Percentiles rank a stretch among this genome's conserved stretches.
phyloP scores from a whole-genome alignment of 208 protist species.

The Herpetomonas tarakana region DNA sequence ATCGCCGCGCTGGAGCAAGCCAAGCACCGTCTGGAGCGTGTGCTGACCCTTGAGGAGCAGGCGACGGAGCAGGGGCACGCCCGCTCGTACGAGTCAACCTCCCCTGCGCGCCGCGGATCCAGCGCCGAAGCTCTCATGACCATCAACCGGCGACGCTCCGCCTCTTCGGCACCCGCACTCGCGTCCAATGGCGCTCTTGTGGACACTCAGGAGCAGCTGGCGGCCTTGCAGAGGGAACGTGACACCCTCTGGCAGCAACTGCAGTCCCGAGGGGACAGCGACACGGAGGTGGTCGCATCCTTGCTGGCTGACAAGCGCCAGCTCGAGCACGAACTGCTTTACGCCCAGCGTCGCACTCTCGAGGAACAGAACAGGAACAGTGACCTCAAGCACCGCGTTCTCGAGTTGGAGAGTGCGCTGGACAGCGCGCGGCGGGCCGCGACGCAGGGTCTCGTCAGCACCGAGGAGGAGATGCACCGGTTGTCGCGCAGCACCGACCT shows the following conservation, averaged over 20 bases:
- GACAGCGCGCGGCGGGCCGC: slow-evolving; percentile 7
- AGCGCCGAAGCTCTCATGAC: slow-evolving; percentile 1
- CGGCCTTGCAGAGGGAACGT: slow-evolving; percentile 27
- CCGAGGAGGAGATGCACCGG: slow-evolving; percentile 27
- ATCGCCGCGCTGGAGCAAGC: slow-evolving; percentile 17
- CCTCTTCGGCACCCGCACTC: not conserved
- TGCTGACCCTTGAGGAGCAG: too few species aligned
- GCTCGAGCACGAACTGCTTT: slow-evolving; percentile 35
- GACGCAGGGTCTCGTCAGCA: not conserved
- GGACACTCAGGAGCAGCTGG: slow-evolving; percentile 23
- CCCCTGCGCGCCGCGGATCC: not conserved
- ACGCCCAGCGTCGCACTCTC: slow-evolving; percentile 27
- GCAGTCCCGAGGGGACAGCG: slow-evolving; percentile 8
- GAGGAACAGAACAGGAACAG: slow-evolving; percentile 26
- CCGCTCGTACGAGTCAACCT: too few species aligned
- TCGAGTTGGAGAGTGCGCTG: slow-evolving; percentile 17
- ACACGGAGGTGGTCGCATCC: slow-evolving; percentile 8
- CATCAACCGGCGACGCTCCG: not conserved
- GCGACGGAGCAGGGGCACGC: too few species aligned
- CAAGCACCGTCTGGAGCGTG: slow-evolving; percentile 8
- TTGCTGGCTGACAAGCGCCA: slow-evolving; percentile 29
- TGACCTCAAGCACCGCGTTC: slow-evolving; percentile 20
- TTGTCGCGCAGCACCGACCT: slow-evolving; percentile 7
- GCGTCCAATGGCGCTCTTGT: not conserved
- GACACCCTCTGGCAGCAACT: slow-evolving; percentile 32